phyloP scores from a whole-genome alignment of 2,329 filamentous ascomycete genomes.

The Monosporascus sp. region DNA sequence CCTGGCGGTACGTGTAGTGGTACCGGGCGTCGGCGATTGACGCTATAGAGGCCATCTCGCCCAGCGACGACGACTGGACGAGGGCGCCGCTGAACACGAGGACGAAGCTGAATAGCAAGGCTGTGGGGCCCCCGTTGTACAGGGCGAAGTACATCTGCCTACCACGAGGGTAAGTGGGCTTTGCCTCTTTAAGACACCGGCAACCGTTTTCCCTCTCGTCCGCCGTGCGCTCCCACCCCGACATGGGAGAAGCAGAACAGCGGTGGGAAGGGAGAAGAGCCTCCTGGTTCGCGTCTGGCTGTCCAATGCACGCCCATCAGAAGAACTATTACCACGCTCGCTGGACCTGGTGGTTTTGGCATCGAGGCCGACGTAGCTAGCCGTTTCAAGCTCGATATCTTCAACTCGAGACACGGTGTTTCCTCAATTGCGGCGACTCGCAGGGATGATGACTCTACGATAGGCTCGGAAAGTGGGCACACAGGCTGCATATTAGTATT shows the following conservation, averaged over 20 bases:
- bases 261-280: constrained; percentile 7
- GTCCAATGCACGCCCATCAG: background rate
- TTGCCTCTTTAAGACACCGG: background rate
- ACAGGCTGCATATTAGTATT: background rate
- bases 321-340: background rate
- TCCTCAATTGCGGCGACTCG: background rate
- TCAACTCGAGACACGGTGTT: background rate
- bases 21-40: constrained; percentile 38
- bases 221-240: background rate
- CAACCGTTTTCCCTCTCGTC: background rate
- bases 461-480: background rate
- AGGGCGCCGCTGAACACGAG: constrained; percentile 24
- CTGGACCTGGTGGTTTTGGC: background rate
- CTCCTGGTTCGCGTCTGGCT: constrained; percentile 7
- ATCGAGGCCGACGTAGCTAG: background rate
- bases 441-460: background rate
- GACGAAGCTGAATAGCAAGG: constrained; percentile 26
- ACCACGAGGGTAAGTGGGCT: background rate
- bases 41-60: constrained; percentile 25
- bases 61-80: no score
- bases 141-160: constrained; percentile 18
- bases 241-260: constrained; percentile 10
- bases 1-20: constrained; percentile 31
- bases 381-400: background rate
- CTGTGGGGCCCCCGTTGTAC: constrained; percentile 28